A percentile compares a stretch with the other conserved stretches of the same genome.
These are phyloP conservation scores for Acephala macrosclerotiorum DNA, from an alignment of 2,329 filamentous ascomycete species.

Conservation along the genomic window DNA sequence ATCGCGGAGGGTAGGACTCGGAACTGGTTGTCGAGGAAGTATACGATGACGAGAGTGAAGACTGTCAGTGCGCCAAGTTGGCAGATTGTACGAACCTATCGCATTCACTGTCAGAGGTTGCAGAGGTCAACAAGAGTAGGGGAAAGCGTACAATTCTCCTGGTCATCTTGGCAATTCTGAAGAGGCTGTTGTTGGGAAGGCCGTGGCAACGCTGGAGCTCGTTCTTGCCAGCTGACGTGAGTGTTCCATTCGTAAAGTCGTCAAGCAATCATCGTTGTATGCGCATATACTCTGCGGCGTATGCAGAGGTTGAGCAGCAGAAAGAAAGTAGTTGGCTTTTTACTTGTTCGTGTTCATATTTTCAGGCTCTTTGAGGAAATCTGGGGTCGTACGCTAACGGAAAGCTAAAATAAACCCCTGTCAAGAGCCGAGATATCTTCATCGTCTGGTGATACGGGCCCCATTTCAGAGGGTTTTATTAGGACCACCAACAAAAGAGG, in stretches of 20 bases:
- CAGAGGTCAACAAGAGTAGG: background rate
- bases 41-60: conserved; percentile 62
- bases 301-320: background rate
- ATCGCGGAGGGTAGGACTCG: conserved; percentile 72
- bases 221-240: conserved; percentile 11
- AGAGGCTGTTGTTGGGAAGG: conserved; percentile 19
- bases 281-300: conserved; percentile 9
- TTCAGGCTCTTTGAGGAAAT: conserved; percentile 27
- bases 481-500: no score
- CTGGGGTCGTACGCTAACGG: conserved; percentile 26
- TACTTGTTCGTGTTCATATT: conserved; percentile 23
- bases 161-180: conserved; percentile 38
- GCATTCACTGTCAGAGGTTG: conserved; percentile 14
- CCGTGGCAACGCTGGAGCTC: conserved; percentile 13
- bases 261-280: conserved; percentile 27
- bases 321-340: background rate
- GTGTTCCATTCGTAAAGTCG: conserved; percentile 29
- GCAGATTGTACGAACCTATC: conserved; percentile 52
- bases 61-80: conserved; percentile 45
- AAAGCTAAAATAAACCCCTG: conserved; percentile 25
- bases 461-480: background rate
- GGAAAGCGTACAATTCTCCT: conserved; percentile 43
- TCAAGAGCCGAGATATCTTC: background rate
- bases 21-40: conserved; percentile 74
- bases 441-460: conserved; percentile 21